phyloP scores from a whole-genome alignment of 2,329 filamentous ascomycete genomes.

The Fonsecaea monophora region DNA sequence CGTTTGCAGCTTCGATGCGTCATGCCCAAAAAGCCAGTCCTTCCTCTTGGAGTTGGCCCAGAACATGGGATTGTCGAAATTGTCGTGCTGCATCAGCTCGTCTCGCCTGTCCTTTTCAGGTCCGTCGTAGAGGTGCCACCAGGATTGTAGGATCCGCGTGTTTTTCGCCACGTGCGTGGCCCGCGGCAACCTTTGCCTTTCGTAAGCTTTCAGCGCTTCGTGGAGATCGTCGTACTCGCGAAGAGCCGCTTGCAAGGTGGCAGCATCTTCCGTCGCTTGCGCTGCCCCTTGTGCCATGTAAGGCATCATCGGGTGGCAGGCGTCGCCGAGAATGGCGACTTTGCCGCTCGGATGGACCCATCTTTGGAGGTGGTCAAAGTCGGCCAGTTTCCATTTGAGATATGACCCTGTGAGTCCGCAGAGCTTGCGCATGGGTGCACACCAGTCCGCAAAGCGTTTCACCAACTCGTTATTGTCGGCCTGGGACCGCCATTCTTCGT shows the following conservation, averaged over 20 bases:
- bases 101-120: conserved; percentile 40
- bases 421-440: conserved; percentile 42
- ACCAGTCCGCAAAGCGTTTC: conserved; percentile 43
- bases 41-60: conserved; percentile 40
- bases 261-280: conserved; percentile 54
- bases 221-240: conserved; percentile 22
- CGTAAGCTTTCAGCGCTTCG: conserved; percentile 51
- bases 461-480: conserved; percentile 41
- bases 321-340: conserved; percentile 51
- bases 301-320: conserved; percentile 55
- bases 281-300: conserved; percentile 55
- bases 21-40: conserved; percentile 43
- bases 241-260: conserved; percentile 29
- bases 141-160: conserved; percentile 44
- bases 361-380: conserved; percentile 41
- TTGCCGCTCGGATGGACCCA: conserved; percentile 44
- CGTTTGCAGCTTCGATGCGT: conserved; percentile 28
- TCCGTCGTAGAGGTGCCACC: conserved; percentile 44
- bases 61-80: conserved; percentile 43
- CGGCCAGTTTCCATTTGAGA: conserved; percentile 40
- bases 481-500: conserved; percentile 43
- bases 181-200: conserved; percentile 44
- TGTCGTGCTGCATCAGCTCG: conserved; percentile 40
- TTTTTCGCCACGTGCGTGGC: conserved; percentile 43
- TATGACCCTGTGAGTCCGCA: conserved; percentile 39